Percentiles rank a stretch among this genome's conserved stretches.
Evolutionary conservation across 2,329 filamentous ascomycete genomes (phyloP).

Genomic region (Penicillium sp.): DNA sequence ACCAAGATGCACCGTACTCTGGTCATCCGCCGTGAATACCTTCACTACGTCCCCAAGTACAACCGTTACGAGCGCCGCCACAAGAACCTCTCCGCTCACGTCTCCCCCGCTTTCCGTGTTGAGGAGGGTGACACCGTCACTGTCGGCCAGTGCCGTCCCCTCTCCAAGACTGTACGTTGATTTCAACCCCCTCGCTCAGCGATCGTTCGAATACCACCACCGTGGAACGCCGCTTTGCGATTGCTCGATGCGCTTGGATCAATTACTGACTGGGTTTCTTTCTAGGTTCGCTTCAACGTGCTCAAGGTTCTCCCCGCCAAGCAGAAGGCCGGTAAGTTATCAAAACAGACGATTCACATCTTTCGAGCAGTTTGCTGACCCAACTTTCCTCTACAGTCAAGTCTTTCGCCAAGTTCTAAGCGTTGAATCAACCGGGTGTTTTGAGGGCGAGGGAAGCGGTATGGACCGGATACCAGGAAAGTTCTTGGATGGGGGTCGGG

Average conservation of each 20-base stretch:
- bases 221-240: too few relatives aligned
- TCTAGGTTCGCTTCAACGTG: constrained; percentile 97
- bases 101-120: constrained; percentile 99
- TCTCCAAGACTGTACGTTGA: constrained; percentile 95
- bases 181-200: not conserved
- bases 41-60: constrained; percentile 99
- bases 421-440: constrained; percentile 34
- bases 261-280: constrained; percentile 21
- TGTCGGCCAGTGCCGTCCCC: constrained; percentile 98
- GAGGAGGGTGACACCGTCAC: constrained; percentile 99
- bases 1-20: constrained; percentile 99
- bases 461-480: constrained; percentile 41
- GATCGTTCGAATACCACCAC: not conserved
- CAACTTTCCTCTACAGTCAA: constrained; percentile 65
- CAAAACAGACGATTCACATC: not conserved
- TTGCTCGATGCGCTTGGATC: not conserved
- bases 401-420: constrained; percentile 98
- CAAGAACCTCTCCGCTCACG: constrained; percentile 99
- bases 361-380: not conserved
- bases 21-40: constrained; percentile 99
- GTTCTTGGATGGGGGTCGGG: constrained; percentile 37
- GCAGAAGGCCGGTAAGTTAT: not conserved
- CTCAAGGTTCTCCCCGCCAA: constrained; percentile 90
- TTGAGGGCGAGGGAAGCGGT: constrained; percentile 39
- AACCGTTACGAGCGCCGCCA: constrained; percentile 99